phyloP scores from a whole-genome alignment of 148 eudicot genomes.

The Simmondsia chinensis region DNA sequence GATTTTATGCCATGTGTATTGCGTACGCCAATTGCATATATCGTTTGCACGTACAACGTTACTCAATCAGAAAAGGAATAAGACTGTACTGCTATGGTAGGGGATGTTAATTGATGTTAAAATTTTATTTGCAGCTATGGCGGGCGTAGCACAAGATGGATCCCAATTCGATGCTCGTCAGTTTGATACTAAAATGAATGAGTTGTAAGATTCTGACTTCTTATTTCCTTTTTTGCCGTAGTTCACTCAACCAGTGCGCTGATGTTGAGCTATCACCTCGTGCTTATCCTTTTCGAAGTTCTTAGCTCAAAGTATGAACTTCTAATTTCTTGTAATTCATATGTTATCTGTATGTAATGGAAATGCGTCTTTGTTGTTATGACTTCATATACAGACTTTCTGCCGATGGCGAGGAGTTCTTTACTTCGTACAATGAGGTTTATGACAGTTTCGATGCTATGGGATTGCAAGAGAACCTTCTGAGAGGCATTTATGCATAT shows the following conservation, averaged over 20 bases:
- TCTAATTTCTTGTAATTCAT: slow-evolving; percentile 4
- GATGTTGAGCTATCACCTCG: too few species aligned
- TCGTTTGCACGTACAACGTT: too few species aligned
- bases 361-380: too few species aligned
- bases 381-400: slow-evolving; percentile 18
- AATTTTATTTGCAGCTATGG: slow-evolving; percentile 36
- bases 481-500: slow-evolving; percentile 8
- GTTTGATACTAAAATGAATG: slow-evolving; percentile 52
- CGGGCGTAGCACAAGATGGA: slow-evolving; percentile 45
- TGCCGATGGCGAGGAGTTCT: slow-evolving; percentile 31
- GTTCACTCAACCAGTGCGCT: too few species aligned
- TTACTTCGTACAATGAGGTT: slow-evolving; percentile 42
- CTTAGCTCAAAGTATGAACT: too few species aligned
- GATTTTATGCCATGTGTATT: too few species aligned
- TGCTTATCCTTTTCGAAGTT: too few species aligned
- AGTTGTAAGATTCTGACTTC: slow-evolving; percentile 49
- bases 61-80: too few species aligned
- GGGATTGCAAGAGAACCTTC: slow-evolving; percentile 23
- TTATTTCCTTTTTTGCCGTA: too few species aligned
- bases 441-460: slow-evolving; percentile 43
- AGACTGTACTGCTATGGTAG: too few species aligned
- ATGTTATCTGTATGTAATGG: not conserved
- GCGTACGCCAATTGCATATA: too few species aligned
- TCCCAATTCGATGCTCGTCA: slow-evolving; percentile 50
- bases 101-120: too few species aligned